Evolutionary conservation across 495 filamentous ascomycete genomes (phyloP), one percentile per base, ranked within the genome.

Genomic region (Aspergillus ostianus): DNA sequence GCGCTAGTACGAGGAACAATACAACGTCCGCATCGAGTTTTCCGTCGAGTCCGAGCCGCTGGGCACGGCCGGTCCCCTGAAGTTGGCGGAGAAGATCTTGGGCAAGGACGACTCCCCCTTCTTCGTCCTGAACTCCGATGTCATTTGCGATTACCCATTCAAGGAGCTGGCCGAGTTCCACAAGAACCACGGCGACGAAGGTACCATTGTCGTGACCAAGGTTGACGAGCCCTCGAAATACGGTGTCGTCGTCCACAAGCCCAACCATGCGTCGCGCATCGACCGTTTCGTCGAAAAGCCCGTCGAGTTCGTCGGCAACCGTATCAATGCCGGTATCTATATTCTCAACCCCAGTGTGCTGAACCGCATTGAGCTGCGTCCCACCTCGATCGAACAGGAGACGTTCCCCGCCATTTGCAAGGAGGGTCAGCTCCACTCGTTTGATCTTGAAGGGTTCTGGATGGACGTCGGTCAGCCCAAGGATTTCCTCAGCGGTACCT

Each of bases 391-490:
- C 74, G 94, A 99, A 77, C 94, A 98, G 78, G 94, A 99, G 79
- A 99, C 92, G 26, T 99, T 99, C 89, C 94, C 94, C 47, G 89
- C 91, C 60, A 95, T 99, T 68, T 88, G 87, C 74, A 86, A 82
- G 67, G 95, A 97, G 70, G 90, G 92, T 55, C 86, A 96, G 75
- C 79, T 99, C 50, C 94, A 99, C 83, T 97, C 93, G 3, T 97
- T 96, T 72, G 94, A 99, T 73, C 83, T 99, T 44, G 95, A 99
- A 64, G 93, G 94, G 63, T 99, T 96, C 82, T 99, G 94, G 94
- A 99, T 99, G 94, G 94, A 99, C 67, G 93, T 99, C 58, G 94
- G 94, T 66, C 94, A 99, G 74, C 94, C 94, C 55, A 99, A 99
- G 79, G 94, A 99, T 72, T 99, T 99, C 84, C 81, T 99, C 53